Conservation (phyloP, 495 filamentous ascomycete species). For the Clavariopsis aquatica region DNA sequence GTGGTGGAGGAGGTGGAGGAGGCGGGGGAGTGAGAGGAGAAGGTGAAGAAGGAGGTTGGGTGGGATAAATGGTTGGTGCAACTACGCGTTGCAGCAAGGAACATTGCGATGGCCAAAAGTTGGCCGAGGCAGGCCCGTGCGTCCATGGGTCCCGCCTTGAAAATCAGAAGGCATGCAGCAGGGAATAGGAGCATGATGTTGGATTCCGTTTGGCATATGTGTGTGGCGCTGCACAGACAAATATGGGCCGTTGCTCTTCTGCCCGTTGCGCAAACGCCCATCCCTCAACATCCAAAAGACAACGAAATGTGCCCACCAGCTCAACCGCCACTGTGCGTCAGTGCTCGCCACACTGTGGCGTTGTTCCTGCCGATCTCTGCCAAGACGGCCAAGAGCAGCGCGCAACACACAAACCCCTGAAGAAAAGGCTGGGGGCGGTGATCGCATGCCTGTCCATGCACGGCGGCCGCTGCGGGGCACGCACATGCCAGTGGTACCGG, state of each 20-base stretch:
- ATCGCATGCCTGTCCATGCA: not conserved
- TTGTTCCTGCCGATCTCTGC: not conserved
- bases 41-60: slow-evolving; percentile 4
- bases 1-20: not conserved
- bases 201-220: too few relatives aligned
- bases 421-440: not conserved
- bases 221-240: too few relatives aligned
- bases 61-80: not conserved
- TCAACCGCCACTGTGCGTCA: too few relatives aligned
- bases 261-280: too few relatives aligned
- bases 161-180: not conserved
- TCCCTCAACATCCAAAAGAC: too few relatives aligned
- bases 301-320: too few relatives aligned
- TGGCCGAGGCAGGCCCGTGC: not conserved
- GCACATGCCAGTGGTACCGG: not conserved
- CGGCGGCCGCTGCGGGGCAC: not conserved
- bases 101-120: not conserved
- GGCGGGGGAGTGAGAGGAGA: not conserved
- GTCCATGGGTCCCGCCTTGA: too few relatives aligned
- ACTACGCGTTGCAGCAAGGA: slow-evolving; percentile 3
- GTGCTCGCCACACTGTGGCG: not conserved
- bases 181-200: too few relatives aligned
- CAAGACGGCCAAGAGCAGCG: not conserved
- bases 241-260: too few relatives aligned
- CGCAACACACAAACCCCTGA: not conserved